Conservation (phyloP, 1,284 basidiomycete species). For the Cerrena zonata region DNA sequence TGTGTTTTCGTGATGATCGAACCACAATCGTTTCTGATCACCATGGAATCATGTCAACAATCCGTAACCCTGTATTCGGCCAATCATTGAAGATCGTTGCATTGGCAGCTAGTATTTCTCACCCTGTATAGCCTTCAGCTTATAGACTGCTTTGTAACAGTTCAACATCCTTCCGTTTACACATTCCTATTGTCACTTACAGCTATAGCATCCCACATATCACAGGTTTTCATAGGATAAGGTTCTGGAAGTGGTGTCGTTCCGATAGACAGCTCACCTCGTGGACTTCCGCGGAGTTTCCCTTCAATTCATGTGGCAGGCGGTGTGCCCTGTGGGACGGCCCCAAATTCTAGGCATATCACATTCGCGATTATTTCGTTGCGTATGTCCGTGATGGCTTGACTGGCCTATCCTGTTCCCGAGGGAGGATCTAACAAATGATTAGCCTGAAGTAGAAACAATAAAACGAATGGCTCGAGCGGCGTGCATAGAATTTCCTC, state of each 20-base stretch:
- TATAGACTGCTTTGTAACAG: too few species aligned
- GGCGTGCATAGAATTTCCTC: not conserved
- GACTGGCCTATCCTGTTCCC: not conserved
- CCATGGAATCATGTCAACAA: too few species aligned
- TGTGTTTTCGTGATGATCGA: too few species aligned
- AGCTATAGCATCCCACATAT: not conserved
- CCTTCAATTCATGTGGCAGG: constrained; percentile 8
- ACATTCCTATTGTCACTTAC: too few species aligned
- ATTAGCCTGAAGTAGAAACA: not conserved
- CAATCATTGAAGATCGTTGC: too few species aligned
- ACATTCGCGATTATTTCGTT: not conserved
- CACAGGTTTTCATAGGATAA: not conserved
- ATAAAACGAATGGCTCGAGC: not conserved
- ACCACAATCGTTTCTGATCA: too few species aligned
- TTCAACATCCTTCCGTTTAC: too few species aligned
- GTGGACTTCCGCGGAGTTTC: constrained; percentile 9
- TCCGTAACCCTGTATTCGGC: too few species aligned
- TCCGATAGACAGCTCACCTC: constrained; percentile 4
- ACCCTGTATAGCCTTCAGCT: not conserved
- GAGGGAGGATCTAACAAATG: not conserved
- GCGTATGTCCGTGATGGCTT: not conserved
- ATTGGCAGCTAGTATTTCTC: too few species aligned
- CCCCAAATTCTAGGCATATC: not conserved
- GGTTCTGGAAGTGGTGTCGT: not conserved
- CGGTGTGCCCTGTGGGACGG: constrained; percentile 4